Percentiles rank a stretch among this genome's conserved stretches.
Evolutionary conservation across 805 yeast species (phyloP).

Genomic region (Yarrowia keelungensis): DNA sequence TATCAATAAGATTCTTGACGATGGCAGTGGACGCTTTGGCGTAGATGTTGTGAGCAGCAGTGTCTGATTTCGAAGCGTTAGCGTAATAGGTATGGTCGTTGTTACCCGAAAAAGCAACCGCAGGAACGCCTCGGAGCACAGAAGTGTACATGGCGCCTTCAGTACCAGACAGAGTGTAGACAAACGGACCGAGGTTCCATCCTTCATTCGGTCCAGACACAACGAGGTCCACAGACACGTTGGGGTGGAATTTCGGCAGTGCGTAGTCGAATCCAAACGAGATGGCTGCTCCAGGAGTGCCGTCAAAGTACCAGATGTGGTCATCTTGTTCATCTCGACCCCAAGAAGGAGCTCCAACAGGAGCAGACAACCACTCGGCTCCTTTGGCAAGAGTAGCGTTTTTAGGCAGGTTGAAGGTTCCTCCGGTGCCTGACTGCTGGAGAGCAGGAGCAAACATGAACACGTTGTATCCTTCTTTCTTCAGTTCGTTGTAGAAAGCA

Average conservation of each 20-base stretch:
- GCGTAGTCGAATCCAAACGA: conserved; percentile 10
- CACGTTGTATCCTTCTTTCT: background rate
- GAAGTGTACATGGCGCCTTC: conserved; percentile 12
- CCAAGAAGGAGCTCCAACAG: conserved; percentile 3
- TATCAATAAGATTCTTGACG: background rate
- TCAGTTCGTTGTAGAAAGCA: background rate
- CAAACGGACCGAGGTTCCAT: conserved; percentile 10
- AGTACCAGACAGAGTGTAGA: conserved; percentile 2
- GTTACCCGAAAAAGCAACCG: background rate
- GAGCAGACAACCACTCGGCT: conserved; percentile 5
- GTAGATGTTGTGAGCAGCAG: background rate
- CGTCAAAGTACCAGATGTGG: conserved; percentile 12
- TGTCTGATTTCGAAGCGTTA: background rate
- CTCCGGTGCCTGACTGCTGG: conserved; percentile 3
- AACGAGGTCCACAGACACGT: background rate
- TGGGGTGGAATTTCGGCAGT: background rate
- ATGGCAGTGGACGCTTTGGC: conserved; percentile 1
- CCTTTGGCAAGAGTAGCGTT: background rate
- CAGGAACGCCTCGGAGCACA: background rate
- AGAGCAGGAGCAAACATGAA: conserved; percentile 5
- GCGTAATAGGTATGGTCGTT: conserved; percentile 6
- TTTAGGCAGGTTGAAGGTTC: conserved; percentile 1
- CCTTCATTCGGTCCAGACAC: conserved; percentile 9
- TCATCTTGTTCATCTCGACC: background rate
- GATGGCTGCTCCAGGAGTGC: conserved; percentile 2